phyloP scores from a whole-genome alignment of 1,139 yeast genomes.

The Lodderomyces metapsilosis region DNA sequence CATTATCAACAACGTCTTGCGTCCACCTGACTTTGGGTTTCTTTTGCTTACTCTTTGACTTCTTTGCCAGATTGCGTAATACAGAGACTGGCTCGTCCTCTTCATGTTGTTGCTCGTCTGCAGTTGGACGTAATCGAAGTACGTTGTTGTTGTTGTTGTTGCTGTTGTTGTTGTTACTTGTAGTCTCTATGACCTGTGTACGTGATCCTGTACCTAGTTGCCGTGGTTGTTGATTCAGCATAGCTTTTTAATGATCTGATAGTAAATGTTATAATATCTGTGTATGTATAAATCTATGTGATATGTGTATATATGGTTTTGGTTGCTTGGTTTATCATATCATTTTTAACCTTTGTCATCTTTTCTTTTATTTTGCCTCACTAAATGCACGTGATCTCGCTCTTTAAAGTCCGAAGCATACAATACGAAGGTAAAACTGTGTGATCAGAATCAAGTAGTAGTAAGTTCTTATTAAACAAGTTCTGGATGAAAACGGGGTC shows the following conservation, averaged over 20 bases:
- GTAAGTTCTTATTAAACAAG: too few relatives aligned
- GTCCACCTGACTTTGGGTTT: conserved; percentile 72
- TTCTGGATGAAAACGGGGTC: too few relatives aligned
- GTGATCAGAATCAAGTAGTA: too few relatives aligned
- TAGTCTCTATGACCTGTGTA: conserved; percentile 1
- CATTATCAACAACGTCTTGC: conserved; percentile 86
- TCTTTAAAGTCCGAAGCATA: neutral
- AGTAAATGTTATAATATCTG: too few relatives aligned
- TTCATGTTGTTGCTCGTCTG: conserved; percentile 1
- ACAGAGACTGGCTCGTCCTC: conserved; percentile 7
- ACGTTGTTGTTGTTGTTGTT: too few relatives aligned
- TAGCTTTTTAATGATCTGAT: neutral
- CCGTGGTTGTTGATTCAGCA: conserved; percentile 1
- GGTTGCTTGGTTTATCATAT: neutral
- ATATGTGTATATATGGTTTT: neutral
- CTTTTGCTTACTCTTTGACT: conserved; percentile 21
- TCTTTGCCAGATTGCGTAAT: neutral
- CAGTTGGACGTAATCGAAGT: conserved; percentile 7
- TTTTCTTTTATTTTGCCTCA: neutral
- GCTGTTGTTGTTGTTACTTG: too few relatives aligned
- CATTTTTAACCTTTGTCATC: neutral
- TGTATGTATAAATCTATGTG: neutral
- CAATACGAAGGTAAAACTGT: too few relatives aligned
- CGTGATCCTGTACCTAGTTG: neutral
- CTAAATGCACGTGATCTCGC: neutral